phyloP scores from a whole-genome alignment of 169 alveolate species.

The Perkinsus olseni region DNA sequence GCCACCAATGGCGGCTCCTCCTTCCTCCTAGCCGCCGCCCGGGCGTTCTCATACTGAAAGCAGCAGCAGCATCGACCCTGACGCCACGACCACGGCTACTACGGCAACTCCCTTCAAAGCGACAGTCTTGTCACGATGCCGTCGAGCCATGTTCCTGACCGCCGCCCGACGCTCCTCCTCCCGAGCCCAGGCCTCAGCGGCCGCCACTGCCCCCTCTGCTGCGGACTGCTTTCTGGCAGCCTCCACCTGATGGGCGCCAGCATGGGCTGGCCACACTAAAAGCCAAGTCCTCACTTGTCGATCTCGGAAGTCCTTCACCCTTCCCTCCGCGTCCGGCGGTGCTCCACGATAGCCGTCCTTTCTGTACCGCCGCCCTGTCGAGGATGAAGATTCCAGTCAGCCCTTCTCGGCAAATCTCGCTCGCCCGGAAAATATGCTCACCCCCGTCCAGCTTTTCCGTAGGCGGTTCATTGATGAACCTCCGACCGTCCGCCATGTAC shows the following conservation, averaged over 20 bases:
- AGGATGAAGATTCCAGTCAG: neutral
- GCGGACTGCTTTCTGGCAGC: neutral
- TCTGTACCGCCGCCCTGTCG: neutral
- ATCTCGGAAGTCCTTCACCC: neutral
- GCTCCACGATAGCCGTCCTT: neutral
- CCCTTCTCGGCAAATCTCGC: neutral
- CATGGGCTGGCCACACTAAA: neutral
- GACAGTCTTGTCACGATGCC: neutral
- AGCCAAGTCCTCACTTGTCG: neutral
- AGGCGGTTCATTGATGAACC: neutral
- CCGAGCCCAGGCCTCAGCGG: neutral
- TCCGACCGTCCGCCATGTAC: neutral
- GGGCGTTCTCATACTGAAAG: neutral
- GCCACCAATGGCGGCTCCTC: neutral
- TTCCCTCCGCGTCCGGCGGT: neutral
- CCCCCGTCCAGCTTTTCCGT: neutral
- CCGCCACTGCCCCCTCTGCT: neutral
- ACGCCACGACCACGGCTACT: neutral
- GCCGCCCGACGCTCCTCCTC: neutral
- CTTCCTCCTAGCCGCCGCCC: neutral
- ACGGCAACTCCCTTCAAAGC: neutral
- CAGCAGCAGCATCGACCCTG: neutral
- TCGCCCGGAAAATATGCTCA: neutral
- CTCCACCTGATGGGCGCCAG: too few species aligned
- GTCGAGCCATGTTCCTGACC: neutral